These are phyloP conservation scores for Leucocoprinus leucothites DNA, from an alignment of 768 basidiomycete species.

Conservation along the genomic window DNA sequence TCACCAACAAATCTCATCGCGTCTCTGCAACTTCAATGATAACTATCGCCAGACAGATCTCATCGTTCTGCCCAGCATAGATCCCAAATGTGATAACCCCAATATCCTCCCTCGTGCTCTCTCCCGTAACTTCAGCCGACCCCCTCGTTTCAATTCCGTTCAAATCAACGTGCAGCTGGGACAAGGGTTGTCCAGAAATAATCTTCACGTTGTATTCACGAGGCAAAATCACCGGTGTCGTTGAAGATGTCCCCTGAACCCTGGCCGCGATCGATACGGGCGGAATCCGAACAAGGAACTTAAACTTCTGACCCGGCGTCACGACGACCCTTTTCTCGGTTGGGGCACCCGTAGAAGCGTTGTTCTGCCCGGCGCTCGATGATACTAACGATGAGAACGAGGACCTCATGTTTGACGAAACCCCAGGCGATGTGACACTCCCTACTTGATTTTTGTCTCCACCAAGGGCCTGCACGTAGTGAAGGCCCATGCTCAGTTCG, in stretches of 20 bases:
- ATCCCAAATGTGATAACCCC: constrained; percentile 56
- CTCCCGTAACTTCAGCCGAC: constrained; percentile 54
- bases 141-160: constrained; percentile 41
- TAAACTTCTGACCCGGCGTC: constrained; percentile 56
- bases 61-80: constrained; percentile 42
- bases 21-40: constrained; percentile 51
- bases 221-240: constrained; percentile 1
- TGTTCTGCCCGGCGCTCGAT: constrained; percentile 43
- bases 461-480: constrained; percentile 69
- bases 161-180: constrained; percentile 48
- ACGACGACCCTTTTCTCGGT: constrained; percentile 42
- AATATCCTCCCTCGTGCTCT: constrained; percentile 45
- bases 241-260: constrained; percentile 7
- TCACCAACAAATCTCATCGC: constrained; percentile 13
- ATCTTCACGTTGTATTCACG: constrained; percentile 41
- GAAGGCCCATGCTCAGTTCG: constrained; percentile 65
- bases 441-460: constrained; percentile 32
- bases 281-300: constrained; percentile 48
- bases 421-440: constrained; percentile 26
- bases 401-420: constrained; percentile 38
- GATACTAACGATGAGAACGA: constrained; percentile 67
- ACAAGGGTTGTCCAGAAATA: constrained; percentile 50
- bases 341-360: constrained; percentile 20
- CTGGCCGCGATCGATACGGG: constrained; percentile 17
- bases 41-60: constrained; percentile 50